Evolutionary conservation across 2,329 filamentous ascomycete species (phyloP), one percentile per base, ranked within the genome.

Genomic region (Elsinoe fawcettii): DNA sequence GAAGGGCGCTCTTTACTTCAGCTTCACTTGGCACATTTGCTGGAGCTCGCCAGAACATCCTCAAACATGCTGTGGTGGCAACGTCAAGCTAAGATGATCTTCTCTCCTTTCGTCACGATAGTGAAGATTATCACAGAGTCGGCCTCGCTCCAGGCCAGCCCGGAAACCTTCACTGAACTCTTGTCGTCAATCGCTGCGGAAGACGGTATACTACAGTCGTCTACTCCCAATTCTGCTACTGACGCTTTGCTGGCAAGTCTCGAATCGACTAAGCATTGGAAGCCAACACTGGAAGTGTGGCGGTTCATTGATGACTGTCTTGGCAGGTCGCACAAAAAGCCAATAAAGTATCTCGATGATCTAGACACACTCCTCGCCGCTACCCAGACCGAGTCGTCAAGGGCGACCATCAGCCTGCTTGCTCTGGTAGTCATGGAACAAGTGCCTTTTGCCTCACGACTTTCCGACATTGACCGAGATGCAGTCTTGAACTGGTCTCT

Each of bases 41-140:
- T 96, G 16, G 80, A 84, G 27, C 88, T 96, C 67, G 90, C 91
- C 2, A 82, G 84, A 61, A 83, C 85, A 64, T 95, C 90, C 2
- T 84, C 88, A 0, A 85, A 85, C 5, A 93, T 96, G 84, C 84
- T 87, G 61, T 97, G 92, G 92, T 96, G 93, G 75, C 80, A 87
- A 61, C 91, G 88, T 66, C 76, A 79, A 60, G 80, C 78, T 73
- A 78, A 78, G 1, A 74, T 87, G n/a, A 68, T 68, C 20, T 74
- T 81, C 37, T 89, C 87, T 3, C 86, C 87, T 0, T 89, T 90
- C 61, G 81, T 82, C n/a, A 83, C 84, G 0, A 77, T 92, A 20
- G 70, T 92, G 5, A 82, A 78, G 59, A 74, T 87, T 5, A 75
- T 79, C 34, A 74, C 77, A 2, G 75, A 63, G 37, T 63, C 66